Percentiles rank a stretch among this genome's conserved stretches.
These are phyloP conservation scores for Penicillium arizonense DNA, from an alignment of 495 filamentous ascomycete species.

Conservation along the genomic window DNA sequence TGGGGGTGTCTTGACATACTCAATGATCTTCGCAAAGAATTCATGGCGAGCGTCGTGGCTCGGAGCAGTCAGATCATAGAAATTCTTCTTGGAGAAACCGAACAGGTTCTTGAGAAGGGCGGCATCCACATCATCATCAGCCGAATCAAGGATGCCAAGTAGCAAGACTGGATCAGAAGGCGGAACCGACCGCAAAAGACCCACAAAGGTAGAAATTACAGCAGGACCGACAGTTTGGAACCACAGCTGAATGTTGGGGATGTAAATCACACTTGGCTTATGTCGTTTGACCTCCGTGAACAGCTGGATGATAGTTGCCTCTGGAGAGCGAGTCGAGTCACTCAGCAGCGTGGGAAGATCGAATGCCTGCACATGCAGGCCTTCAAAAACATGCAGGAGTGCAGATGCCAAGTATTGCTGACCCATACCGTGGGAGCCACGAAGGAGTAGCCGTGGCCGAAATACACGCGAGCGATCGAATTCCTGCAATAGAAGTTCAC, in stretches of 20 bases:
- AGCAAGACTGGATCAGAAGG: conserved; percentile 87
- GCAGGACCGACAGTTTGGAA: conserved; percentile 64
- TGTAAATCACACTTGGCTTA: conserved; percentile 93
- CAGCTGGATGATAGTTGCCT: conserved; percentile 82
- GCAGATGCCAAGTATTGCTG: conserved; percentile 90
- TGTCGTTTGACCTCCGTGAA: conserved; percentile 91
- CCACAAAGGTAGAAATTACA: conserved; percentile 74
- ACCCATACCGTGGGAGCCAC: conserved; percentile 82
- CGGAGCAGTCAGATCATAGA: conserved; percentile 65
- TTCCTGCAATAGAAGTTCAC: conserved; percentile 83
- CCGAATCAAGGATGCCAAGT: conserved; percentile 72
- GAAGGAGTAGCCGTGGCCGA: conserved; percentile 79
- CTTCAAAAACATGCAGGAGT: conserved; percentile 84
- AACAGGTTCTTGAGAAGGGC: conserved; percentile 76
- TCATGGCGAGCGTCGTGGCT: conserved; percentile 61
- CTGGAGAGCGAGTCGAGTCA: conserved; percentile 69
- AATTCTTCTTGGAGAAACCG: conserved; percentile 76
- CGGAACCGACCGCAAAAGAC: conserved; percentile 71
- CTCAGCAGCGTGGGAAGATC: conserved; percentile 81
- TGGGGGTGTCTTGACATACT: conserved; percentile 73
- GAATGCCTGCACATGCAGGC: conserved; percentile 91
- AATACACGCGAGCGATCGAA: conserved; percentile 89
- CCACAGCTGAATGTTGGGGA: conserved; percentile 88
- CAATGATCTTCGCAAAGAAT: conserved; percentile 72
- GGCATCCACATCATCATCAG: conserved; percentile 53